Base-by-base conservation (phyloP, 345 rosid genomes). In the Arabis alpina region DNA sequence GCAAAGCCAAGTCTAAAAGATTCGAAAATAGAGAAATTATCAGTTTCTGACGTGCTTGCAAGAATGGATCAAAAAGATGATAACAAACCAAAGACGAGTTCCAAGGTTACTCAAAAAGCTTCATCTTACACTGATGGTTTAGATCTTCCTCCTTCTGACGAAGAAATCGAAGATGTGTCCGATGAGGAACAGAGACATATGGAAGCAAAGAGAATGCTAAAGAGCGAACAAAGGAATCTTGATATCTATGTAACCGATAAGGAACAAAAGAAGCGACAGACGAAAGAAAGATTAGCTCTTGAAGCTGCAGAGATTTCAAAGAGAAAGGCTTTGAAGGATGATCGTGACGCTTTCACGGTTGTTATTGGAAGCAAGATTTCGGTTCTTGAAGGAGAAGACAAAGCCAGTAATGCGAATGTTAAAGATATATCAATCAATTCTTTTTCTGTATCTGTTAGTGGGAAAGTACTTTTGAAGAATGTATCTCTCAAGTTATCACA, bases 381-480 rank as follows among this genome's bases (percentile, higher is more conserved):
- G 0, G 88, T 91, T 52, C 96, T 94, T 51, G 98, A 89, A 58
- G 97, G 99, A 9, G 93, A 89, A 14, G 99, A 83, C 48, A 87
- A 83, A 0, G 93, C 84, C 0, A 19, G 23, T 19, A 89, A 88
- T 85, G 99, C 97, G 2, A 94, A 91, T 81, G 99, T 94, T 15
- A 91, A 83, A 62, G 98, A 94, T 72, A 83, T 94, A 45, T 71
- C 96, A 0, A 68, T 94, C 0, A 97, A 91, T 9, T 89, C 88
- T 73, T 94, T 94, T 77, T 91, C 97, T 4, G 99, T 91, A 10
- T 80, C 99, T 2, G 99, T 93, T 43, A 86, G 95, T n/a, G 97
- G 99, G 44, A 94, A 89, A 68, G 99, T 89, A 65, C 96, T 94
- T 59, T 74, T 94, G 55, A 89, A 88, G 85, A 88, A 89, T 79